Evolutionary conservation across 1,139 yeast genomes (phyloP), one percentile per base, ranked within the genome.

Genomic region (Geotrichum klebahnii): DNA sequence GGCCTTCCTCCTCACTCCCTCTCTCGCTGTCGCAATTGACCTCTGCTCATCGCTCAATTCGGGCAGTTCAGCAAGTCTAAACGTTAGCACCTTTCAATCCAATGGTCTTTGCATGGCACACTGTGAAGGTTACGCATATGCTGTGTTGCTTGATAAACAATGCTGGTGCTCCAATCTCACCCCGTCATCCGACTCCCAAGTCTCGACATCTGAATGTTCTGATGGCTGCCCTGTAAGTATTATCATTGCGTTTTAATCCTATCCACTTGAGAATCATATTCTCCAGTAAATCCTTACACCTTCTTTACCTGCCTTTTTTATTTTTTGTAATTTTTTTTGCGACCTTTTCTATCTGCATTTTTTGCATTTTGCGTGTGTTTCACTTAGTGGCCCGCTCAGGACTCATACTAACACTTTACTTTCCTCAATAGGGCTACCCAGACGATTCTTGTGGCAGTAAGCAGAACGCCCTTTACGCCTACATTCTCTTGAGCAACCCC

Each of bases 161-260:
- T 82, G 89, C 65, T 82, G 82, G 79, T 82, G 89, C 61, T 73
- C 84, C 9, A 72, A 81, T 60, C 61, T 65, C 33, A 66, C 76
- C 3, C 86, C 87, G 0, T 70, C 61, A 1, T 43, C 58, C 6
- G 47, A 55, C 29, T 31, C 33, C 14, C 51, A 48, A 28, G 65
- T 67, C 1, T 58, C 62, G 33, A 50, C 64, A 33, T 49, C 62
- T 29, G 57, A 71, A 22, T 82, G 89, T 66, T 61, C 68, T 36
- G 65, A 62, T 2, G 60, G 65, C 1, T 82, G 89, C 65, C 84
- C 84, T 42, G 40, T 40, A 40, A 40, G 44, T 40, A 26, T 24
- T 28, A 8, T 5, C n/a, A 19, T 20, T n/a, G 12, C 10, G 6
- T 17, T 34, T 23, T 5, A 5, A 34, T 12, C 6, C 22, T 34